Base-by-base conservation (phyloP, 2,329 filamentous ascomycete species). In the Aspergillus brasiliensis region DNA sequence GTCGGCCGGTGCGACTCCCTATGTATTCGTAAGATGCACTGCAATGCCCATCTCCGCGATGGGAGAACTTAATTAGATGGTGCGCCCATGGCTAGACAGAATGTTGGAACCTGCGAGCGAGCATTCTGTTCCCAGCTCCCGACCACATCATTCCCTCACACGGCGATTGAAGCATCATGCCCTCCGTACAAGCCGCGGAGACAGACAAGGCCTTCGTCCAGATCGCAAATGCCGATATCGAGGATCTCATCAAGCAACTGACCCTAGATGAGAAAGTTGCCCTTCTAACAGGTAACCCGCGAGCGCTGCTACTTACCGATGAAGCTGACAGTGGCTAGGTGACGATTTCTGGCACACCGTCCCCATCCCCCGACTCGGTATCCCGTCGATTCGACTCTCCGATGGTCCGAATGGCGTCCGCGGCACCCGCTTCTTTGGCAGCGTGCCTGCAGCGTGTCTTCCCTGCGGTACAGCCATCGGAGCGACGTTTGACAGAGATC, bases 401-500 rank as follows among this genome's bases (percentile, higher is more conserved):
- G 88, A 90, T 73, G 88, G 88, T 0, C 88, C 88, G 0, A 90
- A 90, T 72, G 88, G 88, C 28, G 86, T 87, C 49, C 84, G 88
- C 25, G 88, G 88, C 8, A 86, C 85, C 2, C 83, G 86, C 23
- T 90, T 89, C 71, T 88, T 89, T 49, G 86, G 87, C 40, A 87
- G 87, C 23, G 86, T 71, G 11, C 69, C 91, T 80, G 90, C 91
- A 46, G 90, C 91, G 17, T 83, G 91, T 48, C 90, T 94, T 63
- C 91, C 91, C 5, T 93, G 90, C 66, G 90, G 89, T 56, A 87
- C 91, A 59, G 91, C 88, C 0, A 82, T 94, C 44, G 90, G 89
- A 3, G 88, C 90, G 34, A 91, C 90, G 34, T 94, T 89, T 88
- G 91, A 93, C 70, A 82, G 84, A 51, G 82, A 87, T 5, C 79